Evolutionary conservation across 2,329 filamentous ascomycete genomes (phyloP).

Genomic region (Pyricularia sp.): DNA sequence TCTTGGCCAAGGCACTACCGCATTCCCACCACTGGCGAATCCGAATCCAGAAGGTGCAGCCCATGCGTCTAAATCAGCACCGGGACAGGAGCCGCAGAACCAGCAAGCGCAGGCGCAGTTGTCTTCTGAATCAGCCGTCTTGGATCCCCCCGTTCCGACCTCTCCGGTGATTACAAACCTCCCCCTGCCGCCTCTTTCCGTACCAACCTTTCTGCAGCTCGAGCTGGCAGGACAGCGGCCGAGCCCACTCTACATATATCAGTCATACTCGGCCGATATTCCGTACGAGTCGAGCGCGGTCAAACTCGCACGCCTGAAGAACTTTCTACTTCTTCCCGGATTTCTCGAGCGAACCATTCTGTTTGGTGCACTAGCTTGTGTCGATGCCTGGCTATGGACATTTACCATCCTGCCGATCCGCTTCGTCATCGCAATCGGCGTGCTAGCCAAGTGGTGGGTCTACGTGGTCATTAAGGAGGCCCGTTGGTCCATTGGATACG

Average conservation of each 20-base stretch:
- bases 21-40: constrained; percentile 13
- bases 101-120: constrained; percentile 12
- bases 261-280: constrained; percentile 43
- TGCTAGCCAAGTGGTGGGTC: constrained; percentile 71
- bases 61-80: neutral
- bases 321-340: constrained; percentile 74
- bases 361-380: constrained; percentile 83
- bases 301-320: constrained; percentile 85
- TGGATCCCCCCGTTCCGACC: constrained; percentile 15
- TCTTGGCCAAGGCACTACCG: constrained; percentile 4
- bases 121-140: neutral
- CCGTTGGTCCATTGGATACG: constrained; percentile 62
- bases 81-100: constrained; percentile 6
- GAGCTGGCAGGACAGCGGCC: constrained; percentile 53
- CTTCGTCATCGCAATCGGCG: constrained; percentile 70
- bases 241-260: constrained; percentile 57
- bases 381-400: constrained; percentile 94
- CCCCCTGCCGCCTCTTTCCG: constrained; percentile 56
- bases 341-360: constrained; percentile 76
- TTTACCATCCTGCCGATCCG: constrained; percentile 91
- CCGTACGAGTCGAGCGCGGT: constrained; percentile 89
- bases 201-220: constrained; percentile 55
- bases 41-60: constrained; percentile 9
- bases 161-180: constrained; percentile 46
- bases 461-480: constrained; percentile 63